phyloP scores from a whole-genome alignment of 2,329 filamentous ascomycete genomes.

The Penicillium frequentans region DNA sequence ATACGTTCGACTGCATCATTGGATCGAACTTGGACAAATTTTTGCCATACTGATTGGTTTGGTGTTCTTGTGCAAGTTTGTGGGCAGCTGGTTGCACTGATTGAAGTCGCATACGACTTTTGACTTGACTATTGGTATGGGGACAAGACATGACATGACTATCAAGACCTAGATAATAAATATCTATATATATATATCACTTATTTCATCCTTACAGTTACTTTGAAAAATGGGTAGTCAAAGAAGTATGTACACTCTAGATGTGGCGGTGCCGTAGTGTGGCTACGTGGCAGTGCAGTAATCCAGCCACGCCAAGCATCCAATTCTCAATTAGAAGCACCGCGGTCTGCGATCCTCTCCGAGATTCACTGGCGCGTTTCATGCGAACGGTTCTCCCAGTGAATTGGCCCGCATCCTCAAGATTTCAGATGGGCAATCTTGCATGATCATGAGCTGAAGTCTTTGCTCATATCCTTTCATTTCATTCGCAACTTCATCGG shows the following conservation, averaged over 20 bases:
- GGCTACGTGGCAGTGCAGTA: constrained; percentile 28
- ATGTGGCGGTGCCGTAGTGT: constrained; percentile 3
- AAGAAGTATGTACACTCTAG: too few relatives aligned
- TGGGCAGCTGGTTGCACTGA: constrained; percentile 18
- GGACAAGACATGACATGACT: constrained; percentile 1
- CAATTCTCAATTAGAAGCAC: constrained; percentile 17
- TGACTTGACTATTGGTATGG: background rate
- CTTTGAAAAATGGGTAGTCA: background rate
- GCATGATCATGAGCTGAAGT: constrained; percentile 33
- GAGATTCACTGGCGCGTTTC: constrained; percentile 20
- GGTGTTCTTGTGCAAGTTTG: constrained; percentile 32
- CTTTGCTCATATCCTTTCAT: constrained; percentile 13
- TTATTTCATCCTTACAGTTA: background rate
- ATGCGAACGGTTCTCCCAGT: background rate
- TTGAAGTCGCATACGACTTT: background rate
- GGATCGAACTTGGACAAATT: constrained; percentile 46
- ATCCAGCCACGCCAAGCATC: constrained; percentile 22
- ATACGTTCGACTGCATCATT: constrained; percentile 43
- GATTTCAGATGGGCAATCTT: constrained; percentile 12
- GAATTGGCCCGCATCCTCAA: background rate
- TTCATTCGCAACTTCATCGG: constrained; percentile 15
- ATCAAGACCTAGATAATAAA: background rate
- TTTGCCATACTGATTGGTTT: constrained; percentile 42
- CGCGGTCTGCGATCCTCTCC: constrained; percentile 15
- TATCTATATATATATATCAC: background rate